Conservation (phyloP, 208 protist species). For the Leishmania martiniquensis region DNA sequence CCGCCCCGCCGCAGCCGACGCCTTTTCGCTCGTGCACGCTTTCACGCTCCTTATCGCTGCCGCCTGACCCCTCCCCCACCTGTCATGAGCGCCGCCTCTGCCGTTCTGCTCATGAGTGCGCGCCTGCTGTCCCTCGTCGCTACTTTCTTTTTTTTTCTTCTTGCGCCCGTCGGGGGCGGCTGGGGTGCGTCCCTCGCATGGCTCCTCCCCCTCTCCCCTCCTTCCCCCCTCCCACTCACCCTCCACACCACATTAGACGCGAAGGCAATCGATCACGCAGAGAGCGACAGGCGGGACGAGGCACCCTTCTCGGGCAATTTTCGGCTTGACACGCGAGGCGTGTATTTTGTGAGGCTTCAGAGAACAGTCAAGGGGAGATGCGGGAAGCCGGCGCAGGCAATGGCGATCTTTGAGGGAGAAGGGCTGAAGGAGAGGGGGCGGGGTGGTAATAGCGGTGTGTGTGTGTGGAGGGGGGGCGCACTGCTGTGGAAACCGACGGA, state of each 20-base stretch:
- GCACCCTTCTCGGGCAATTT: not conserved
- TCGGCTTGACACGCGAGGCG: not conserved
- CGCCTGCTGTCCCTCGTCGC: not conserved
- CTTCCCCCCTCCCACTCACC: too few species aligned
- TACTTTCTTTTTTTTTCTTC: not conserved
- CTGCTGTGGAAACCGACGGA: not conserved
- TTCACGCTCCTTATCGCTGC: too few species aligned
- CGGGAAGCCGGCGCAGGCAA: not conserved
- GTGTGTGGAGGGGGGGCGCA: not conserved
- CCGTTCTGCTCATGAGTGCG: not conserved
- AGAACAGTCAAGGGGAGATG: not conserved
- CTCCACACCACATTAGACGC: not conserved
- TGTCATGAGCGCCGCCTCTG: not conserved
- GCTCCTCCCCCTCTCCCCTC: not conserved
- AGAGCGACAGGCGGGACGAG: not conserved
- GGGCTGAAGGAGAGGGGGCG: not conserved
- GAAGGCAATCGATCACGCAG: not conserved
- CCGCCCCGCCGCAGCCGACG: not conserved
- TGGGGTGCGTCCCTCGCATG: not conserved
- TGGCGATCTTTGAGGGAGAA: not conserved
- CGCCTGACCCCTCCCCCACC: not conserved
- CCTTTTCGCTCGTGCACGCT: not conserved
- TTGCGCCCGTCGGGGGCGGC: not conserved
- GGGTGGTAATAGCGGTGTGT: too few species aligned
- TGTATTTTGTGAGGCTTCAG: not conserved